Conservation (phyloP, 2,329 filamentous ascomycete genomes). For the Colletotrichum scovillei region DNA sequence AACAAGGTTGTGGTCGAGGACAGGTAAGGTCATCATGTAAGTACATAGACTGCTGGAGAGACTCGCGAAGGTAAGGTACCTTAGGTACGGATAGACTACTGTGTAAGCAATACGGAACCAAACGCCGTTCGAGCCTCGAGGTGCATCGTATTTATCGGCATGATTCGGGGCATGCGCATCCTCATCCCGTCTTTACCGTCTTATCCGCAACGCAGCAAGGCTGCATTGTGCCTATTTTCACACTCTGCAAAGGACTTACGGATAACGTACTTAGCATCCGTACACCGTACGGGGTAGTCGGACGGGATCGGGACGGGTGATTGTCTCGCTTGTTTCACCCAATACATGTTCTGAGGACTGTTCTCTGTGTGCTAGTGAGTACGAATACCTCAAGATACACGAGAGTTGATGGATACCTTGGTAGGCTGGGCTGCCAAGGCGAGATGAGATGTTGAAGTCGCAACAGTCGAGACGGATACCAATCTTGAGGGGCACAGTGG, state of each 20-base stretch:
- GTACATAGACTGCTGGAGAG: background rate
- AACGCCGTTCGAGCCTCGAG: background rate
- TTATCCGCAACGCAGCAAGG: too few species aligned
- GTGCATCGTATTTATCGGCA: slow-evolving; percentile 11
- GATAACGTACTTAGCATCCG: background rate
- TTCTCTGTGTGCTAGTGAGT: too few species aligned
- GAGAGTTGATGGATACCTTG: background rate
- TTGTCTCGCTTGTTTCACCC: too few species aligned
- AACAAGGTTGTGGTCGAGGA: too few species aligned
- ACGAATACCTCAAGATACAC: background rate
- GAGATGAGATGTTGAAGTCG: background rate
- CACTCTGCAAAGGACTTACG: too few species aligned
- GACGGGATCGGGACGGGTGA: background rate
- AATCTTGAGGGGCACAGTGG: too few species aligned
- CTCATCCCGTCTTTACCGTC: background rate
- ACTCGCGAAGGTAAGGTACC: background rate
- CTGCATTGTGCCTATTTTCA: too few species aligned
- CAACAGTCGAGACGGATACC: background rate
- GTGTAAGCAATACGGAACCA: background rate
- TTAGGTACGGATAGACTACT: background rate
- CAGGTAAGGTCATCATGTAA: too few species aligned
- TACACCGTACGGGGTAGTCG: background rate
- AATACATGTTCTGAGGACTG: background rate
- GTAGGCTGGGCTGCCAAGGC: background rate
- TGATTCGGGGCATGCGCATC: slow-evolving; percentile 9